Base-by-base conservation (phyloP, 1,284 basidiomycete species). In the Sporisorium graminicola region DNA sequence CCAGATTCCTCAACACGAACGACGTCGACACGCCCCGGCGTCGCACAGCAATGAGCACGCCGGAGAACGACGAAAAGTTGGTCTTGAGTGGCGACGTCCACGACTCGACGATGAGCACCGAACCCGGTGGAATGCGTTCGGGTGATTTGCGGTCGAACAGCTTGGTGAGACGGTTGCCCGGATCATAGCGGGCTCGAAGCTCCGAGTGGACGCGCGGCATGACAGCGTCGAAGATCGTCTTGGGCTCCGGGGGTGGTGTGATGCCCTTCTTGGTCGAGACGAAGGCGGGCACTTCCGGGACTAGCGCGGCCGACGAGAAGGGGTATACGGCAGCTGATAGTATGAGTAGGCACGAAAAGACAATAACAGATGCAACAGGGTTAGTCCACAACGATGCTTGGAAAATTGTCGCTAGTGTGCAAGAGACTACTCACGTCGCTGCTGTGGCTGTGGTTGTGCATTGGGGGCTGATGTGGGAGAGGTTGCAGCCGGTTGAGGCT, bases 1-100 rank as follows among this genome's bases (percentile, higher is more conserved):
- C 84, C 27, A 85, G 65, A 46, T 79, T 82, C 26, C 84, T 72
- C 50, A 85, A 62, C n/a, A 83, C 75, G 31, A 85, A 83, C n/a
- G 80, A 74, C 1, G 83, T 83, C 13, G 75, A 76, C 1, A 81
- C 66, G 18, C 84, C 84, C 7, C 83, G 67, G 16, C 84, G 70
- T 16, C 80, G 73, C 2, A 85, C 73, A 18, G 80, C 82, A 43
- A 85, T 78, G 16, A 85, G 75, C 2, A 84, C 80, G 37, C 84
- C 84, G 20, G 81, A 75, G 56, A 85, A 83, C 5, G 81, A 69
- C 33, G 82, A 77, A 13, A 77, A 79, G 63, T 77, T 76, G 40
- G 77, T 80, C 51, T 79, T 78, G 52, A 63, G 61, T 22, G 75
- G 64, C 3, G 74, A 70, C 6, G 79, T 80, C 76, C 80, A 85